Base-by-base conservation (phyloP, 2,329 filamentous ascomycete species). In the Colletotrichum sp. region DNA sequence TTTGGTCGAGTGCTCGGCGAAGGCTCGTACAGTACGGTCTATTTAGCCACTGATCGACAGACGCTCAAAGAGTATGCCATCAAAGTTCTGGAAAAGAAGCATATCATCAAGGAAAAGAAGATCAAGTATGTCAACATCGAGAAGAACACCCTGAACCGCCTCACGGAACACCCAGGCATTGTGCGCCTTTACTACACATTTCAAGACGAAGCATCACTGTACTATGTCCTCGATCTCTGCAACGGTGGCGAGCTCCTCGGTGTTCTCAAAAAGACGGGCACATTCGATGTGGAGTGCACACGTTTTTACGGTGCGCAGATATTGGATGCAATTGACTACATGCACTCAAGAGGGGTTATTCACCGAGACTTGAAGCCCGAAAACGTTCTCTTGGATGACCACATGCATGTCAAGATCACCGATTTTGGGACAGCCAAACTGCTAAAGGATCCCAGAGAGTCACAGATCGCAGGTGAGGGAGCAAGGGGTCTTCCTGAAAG, bases 91-190 rank as follows among this genome's bases (percentile, higher is more conserved):
- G 97, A 99, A 86, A 99, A 99, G 87, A 92, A 96, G 81, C 97
- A 99, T 84, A 99, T 99, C 82, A 99, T 99, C 89, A 99, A 99
- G 86, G 97, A 99, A 87, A 99, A 98, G 86, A 99, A 99, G 90
- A 98, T 99, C 82, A 99, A 99, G 89, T 99, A 99, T 82, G 97
- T 99, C 85, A 99, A 99, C 85, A 99, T 99, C 81, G 97, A 99
- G 85, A 98, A 98, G 87, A 96, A 99, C 85, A 99, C 97, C 0
- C 89, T 99, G 72, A 99, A 99, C 83, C 93, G 97, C 78, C 89
- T 99, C 74, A 99, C 96, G 5, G 96, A 99, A 78, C 97, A 99
- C 82, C 97, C 97, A 8, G 97, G 97, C 24, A 96, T 99, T 75
- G 96, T 99, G 73, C 94, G 97, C 77, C 90, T 99, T 59, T 99